Base-by-base conservation (phyloP, 371 early-diverging fungal species). In the Rhizopus stolonifer region DNA sequence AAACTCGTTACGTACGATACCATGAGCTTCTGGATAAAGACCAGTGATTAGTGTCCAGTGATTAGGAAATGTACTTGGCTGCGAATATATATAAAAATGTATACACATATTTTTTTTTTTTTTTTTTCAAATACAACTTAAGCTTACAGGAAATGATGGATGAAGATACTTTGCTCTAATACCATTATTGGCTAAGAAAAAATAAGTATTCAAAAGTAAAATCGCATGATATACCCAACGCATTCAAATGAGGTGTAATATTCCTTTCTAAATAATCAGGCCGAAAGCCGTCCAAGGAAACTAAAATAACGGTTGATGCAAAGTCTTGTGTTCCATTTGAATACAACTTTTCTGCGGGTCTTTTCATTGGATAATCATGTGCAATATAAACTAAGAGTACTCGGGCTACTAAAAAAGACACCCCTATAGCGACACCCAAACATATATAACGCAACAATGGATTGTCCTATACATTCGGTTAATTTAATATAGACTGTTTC, bases 21-120 rank as follows among this genome's bases (percentile, higher is more conserved):
- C 98, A 61, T 97, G 97, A 4, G 83, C 71, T 42, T 91, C 89
- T 0, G 98, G 96, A 62, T 89, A 92, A 33, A 96, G 67, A 10
- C 98, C 98, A 4, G 98, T 96, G 2, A 82, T 90, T 24, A 97
- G 66, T 2, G 95, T 82, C 70, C 91, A 96, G 65, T 97, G 97
- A 70, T 97, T 97, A 7, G 98, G 92, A 61, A 96, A 97, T 1
- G 98, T 19, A 34, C 24, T 17, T 45, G 32, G 29, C 45, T 46
- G 4, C 4, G 31, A 4, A 29, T 29, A 7, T 29, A 29, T 29
- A 29, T 7, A 29, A 10, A 15, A n/a, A 47, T 45, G 2, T 29
- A 17, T 7, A 14, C 15, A 43, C 22, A 11, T 22, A 33, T 21
- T 19, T 21, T 13, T 15, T 3, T 31, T 18, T 17, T 15, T 22